These are phyloP conservation scores for Elongisporangium anandrum DNA, from an alignment of 352 stramenopile genomes.

Conservation along the genomic window DNA sequence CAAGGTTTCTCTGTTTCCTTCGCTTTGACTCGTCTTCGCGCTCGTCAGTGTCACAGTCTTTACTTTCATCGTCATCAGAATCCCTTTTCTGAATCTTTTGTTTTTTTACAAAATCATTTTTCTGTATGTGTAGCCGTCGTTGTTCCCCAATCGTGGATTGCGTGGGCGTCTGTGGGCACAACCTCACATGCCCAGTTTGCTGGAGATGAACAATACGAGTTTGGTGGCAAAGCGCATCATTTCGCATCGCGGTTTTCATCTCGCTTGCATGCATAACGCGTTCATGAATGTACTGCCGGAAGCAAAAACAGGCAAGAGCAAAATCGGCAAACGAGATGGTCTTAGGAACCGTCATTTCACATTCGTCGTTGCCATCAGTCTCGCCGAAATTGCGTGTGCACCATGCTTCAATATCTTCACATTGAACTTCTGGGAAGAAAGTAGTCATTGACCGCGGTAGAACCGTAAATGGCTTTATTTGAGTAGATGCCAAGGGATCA, in stretches of 20 bases:
- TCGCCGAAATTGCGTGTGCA: slow-evolving; percentile 19
- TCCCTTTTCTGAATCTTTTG: not conserved
- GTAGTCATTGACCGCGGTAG: slow-evolving; percentile 20
- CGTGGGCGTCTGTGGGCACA: slow-evolving; percentile 32
- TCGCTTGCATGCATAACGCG: slow-evolving; percentile 15
- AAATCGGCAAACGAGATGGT: slow-evolving; percentile 55
- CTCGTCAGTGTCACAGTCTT: slow-evolving; percentile 26
- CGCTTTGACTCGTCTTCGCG: slow-evolving; percentile 10
- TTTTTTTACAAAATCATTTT: not conserved
- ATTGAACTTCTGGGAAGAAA: slow-evolving; percentile 20
- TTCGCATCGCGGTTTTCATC: slow-evolving; percentile 26
- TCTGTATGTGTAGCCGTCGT: not conserved
- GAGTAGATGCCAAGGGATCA: slow-evolving; percentile 25
- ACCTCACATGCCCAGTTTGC: slow-evolving; percentile 58
- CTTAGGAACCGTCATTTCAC: not conserved
- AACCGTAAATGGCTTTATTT: slow-evolving; percentile 26
- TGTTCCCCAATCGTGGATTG: not conserved
- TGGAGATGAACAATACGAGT: slow-evolving; percentile 73
- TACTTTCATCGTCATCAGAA: slow-evolving; percentile 17
- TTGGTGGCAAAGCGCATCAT: slow-evolving; percentile 43
- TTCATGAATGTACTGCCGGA: slow-evolving; percentile 22
- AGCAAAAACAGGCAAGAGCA: slow-evolving; percentile 50
- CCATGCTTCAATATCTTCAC: slow-evolving; percentile 27
- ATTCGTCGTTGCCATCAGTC: not conserved
- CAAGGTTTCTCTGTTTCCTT: slow-evolving; percentile 3